Base-by-base conservation (phyloP, 805 yeast species). In the Kazachstania viticola region DNA sequence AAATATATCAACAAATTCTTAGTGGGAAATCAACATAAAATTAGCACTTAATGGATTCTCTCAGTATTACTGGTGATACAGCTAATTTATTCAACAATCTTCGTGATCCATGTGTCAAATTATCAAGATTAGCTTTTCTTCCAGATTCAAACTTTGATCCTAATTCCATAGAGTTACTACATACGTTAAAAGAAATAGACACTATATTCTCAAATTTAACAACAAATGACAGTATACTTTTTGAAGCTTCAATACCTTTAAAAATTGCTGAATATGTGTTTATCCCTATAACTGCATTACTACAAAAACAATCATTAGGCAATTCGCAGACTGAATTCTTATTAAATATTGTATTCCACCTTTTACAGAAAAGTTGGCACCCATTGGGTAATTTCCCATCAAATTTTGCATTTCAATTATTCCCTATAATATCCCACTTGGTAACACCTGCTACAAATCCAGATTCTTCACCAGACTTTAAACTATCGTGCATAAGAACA, bases 211-310 rank as follows among this genome's bases (percentile, higher is more conserved):
- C 28, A 9, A 9, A 31, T 16, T 30, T 28, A 17, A 11, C 22
- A 26, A 7, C 16, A 13, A 19, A 17, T 11, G 17, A 13, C n/a
- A n/a, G n/a, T n/a, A n/a, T n/a, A n/a, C n/a, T n/a, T n/a, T 16
- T 13, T 31, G 27, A 43, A 38, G 41, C 27, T 4, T 11, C 34
- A 1, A 33, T 66, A 1, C 56, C 71, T 0, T 39, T 58, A 1
- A 59, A 58, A 17, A 45, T 75, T 14, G 79, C 79, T 0, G 80
- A 76, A 38, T 75, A 75, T 36, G 61, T 76, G 1, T 75, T 74
- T 49, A 65, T 73, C 9, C 84, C 85, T 0, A 43, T 78, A 3
- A 65, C 73, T 1, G 65, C 67, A 33, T 46, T 78, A 7, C 50
- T 78, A 25, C 67, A 68, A 34, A 66, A 66, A 27, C 63, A 63